phyloP scores from a whole-genome alignment of 805 yeast species.

The Kluyveromyces nonfermentans region DNA sequence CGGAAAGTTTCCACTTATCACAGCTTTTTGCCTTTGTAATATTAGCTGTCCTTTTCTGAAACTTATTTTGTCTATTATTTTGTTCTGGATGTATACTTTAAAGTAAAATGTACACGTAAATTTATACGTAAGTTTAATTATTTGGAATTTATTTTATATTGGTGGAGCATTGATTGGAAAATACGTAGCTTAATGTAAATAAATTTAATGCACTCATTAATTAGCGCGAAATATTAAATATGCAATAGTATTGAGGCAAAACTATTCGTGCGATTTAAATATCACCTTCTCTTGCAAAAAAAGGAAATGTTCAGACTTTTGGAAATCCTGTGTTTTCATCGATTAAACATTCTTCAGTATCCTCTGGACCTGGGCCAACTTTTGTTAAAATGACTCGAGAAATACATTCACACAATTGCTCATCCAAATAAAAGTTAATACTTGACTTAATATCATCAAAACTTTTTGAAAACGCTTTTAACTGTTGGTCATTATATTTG shows the following conservation, averaged over 20 bases:
- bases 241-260: neutral
- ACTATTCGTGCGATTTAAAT: neutral
- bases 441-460: slow-evolving; percentile 24
- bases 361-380: slow-evolving; percentile 83
- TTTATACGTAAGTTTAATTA: neutral
- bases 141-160: too few relatives aligned
- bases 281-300: neutral
- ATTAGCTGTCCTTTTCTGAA: neutral
- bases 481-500: slow-evolving; percentile 26
- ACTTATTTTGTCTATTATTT: neutral
- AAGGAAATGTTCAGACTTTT: slow-evolving; percentile 19
- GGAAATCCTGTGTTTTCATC: slow-evolving; percentile 54
- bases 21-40: neutral
- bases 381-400: slow-evolving; percentile 74
- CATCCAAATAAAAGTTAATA: slow-evolving; percentile 35
- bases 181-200: too few relatives aligned
- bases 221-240: neutral
- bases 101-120: neutral
- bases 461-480: slow-evolving; percentile 15
- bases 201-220: neutral
- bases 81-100: neutral
- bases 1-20: neutral
- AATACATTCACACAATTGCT: slow-evolving; percentile 58
- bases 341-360: slow-evolving; percentile 45
- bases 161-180: neutral